phyloP scores from a whole-genome alignment of 495 filamentous ascomycete genomes.

The Geopyxis carbonaria region DNA sequence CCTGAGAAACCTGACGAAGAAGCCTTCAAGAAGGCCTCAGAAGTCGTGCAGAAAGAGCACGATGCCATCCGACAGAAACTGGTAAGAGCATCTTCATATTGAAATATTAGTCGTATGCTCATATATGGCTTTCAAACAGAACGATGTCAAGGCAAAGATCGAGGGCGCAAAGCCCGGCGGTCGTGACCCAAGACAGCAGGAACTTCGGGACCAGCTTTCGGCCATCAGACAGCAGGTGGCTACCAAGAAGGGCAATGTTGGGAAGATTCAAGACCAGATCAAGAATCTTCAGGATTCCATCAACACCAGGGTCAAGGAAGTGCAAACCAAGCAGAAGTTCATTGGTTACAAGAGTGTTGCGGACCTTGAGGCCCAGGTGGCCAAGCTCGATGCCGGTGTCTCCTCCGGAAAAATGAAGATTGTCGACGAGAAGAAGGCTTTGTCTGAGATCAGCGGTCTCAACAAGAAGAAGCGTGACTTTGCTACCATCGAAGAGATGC shows the following conservation, averaged over 20 bases:
- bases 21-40: conserved; percentile 51
- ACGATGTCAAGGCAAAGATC: conserved; percentile 66
- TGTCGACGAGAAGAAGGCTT: conserved; percentile 90
- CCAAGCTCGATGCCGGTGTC: conserved; percentile 61
- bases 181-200: conserved; percentile 58
- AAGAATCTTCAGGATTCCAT: conserved; percentile 68
- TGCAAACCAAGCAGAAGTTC: conserved; percentile 60
- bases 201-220: conserved; percentile 54
- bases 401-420: conserved; percentile 76
- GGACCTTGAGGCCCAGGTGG: conserved; percentile 70
- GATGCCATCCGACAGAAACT: conserved; percentile 51
- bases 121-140: conserved; percentile 34
- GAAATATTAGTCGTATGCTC: not conserved
- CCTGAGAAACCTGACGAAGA: conserved; percentile 58
- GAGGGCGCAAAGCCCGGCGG: conserved; percentile 47
- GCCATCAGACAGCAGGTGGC: conserved; percentile 67
- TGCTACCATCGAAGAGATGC: conserved; percentile 55
- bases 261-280: conserved; percentile 64
- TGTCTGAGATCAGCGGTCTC: conserved; percentile 60
- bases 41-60: conserved; percentile 69
- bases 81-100: conserved; percentile 39
- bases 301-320: conserved; percentile 62
- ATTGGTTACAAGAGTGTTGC: conserved; percentile 71
- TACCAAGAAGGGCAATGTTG: conserved; percentile 60
- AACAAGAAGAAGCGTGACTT: conserved; percentile 85